A percentile compares a stretch with the other conserved stretches of the same genome.
These are phyloP conservation scores for Dryas alaskensis DNA, from an alignment of 306 rosid species.

Conservation along the genomic window DNA sequence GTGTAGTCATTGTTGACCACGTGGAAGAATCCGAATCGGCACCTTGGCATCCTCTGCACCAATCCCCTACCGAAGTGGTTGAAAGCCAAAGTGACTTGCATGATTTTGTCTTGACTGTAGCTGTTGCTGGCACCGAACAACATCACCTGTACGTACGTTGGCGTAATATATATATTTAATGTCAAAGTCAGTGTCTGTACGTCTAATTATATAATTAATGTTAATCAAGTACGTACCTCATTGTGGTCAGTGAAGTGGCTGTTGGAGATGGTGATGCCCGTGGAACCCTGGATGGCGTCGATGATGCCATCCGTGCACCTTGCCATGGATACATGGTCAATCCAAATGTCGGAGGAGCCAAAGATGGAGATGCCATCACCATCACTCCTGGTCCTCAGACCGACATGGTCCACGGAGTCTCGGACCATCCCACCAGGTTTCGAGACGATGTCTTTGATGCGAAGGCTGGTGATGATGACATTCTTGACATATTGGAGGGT, in stretches of 20 bases:
- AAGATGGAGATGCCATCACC: slow-evolving; percentile 86
- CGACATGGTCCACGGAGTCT: slow-evolving; percentile 50
- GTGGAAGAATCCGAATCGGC: slow-evolving; percentile 66
- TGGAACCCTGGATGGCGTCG: slow-evolving; percentile 74
- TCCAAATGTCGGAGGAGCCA: slow-evolving; percentile 67
- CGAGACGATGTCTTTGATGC: slow-evolving; percentile 40
- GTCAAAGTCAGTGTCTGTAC: too few species aligned
- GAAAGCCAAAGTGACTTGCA: slow-evolving; percentile 82
- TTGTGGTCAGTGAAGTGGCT: slow-evolving; percentile 69
- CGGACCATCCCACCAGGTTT: slow-evolving; percentile 48
- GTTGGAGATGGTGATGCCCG: slow-evolving; percentile 82
- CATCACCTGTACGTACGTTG: slow-evolving; percentile 47
- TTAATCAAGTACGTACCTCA: slow-evolving; percentile 34
- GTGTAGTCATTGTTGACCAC: slow-evolving; percentile 75
- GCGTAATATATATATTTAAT: too few species aligned
- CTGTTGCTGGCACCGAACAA: slow-evolving; percentile 64
- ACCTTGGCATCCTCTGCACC: slow-evolving; percentile 77
- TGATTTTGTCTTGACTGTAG: slow-evolving; percentile 36
- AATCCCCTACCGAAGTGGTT: slow-evolving; percentile 74
- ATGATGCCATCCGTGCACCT: slow-evolving; percentile 56
- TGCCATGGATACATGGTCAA: slow-evolving; percentile 80
- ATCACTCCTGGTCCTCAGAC: slow-evolving; percentile 56
- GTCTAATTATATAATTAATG: too few species aligned
- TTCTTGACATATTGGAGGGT: slow-evolving; percentile 58
- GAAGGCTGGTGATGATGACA: slow-evolving; percentile 58